Base-by-base conservation (phyloP, 83 land plant genomes). In the Isoetes engelmannii region DNA sequence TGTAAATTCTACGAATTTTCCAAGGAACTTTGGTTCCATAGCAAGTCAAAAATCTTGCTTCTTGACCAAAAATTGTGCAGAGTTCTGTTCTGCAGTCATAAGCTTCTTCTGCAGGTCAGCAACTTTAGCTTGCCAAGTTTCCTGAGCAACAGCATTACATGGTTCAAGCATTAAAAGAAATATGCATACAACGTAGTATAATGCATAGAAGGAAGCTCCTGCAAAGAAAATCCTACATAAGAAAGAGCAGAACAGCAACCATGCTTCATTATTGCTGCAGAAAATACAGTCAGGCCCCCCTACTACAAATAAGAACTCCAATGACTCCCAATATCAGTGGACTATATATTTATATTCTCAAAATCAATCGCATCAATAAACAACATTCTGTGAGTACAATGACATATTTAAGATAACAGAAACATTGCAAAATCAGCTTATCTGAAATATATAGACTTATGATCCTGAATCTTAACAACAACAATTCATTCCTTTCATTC, bases 31-130 rank as follows among this genome's bases (percentile, higher is more conserved):
- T 28, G 97, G 97, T 59, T 92, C 97, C 47, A 89, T 83, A 13
- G 85, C 92, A 43, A 92, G 87, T 95, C 97, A 92, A 72, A 89
- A 92, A 56, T 92, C 89, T 80, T 81, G 86, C 74, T 89, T 87
- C 73, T 56, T 84, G 54, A n/a, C 15, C 15, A 51, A 12, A 51
- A 51, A 0, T 51, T 51, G 54, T 10, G 78, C 55, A 46, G 74
- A 44, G 44, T 65, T 75, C 20, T 75, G 79, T 56, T 79, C 76
- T 57, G 60, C 19, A 47, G 68, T 61, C 15, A 20, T 57, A 70
- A 72, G 68, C 59, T 75, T 64, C 48, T 79, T 59, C 62, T 79
- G 74, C 48, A 75, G 70, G 46, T 57, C 65, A 8, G 68, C 13
- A 8, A 75, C 74, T 49, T 79, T 79, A 21, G 53, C 45, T 66